Percentiles rank a stretch among this genome's conserved stretches.
These are phyloP conservation scores for Kregervanrija fluxuum DNA, from an alignment of 805 yeast genomes.

Conservation along the genomic window DNA sequence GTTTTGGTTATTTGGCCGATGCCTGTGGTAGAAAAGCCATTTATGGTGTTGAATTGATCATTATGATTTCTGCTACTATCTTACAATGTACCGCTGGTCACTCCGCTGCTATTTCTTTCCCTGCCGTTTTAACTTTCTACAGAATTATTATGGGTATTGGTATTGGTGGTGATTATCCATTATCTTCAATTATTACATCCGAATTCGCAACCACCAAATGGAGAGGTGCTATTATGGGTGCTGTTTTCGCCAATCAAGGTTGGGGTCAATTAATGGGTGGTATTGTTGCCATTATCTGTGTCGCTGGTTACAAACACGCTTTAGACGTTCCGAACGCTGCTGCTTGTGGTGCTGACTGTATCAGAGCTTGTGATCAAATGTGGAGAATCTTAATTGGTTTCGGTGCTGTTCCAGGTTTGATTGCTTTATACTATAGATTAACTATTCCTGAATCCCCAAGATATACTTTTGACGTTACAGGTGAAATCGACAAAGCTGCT, in stretches of 20 bases:
- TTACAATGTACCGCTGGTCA: conserved; percentile 69
- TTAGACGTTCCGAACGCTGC: conserved; percentile 48
- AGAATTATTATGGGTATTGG: conserved; percentile 92
- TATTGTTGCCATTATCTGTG: conserved; percentile 69
- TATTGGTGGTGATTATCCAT: conserved; percentile 96
- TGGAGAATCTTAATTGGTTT: conserved; percentile 90
- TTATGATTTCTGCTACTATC: conserved; percentile 75
- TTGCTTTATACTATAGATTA: conserved; percentile 85
- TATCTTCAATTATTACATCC: conserved; percentile 87
- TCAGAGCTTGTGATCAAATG: conserved; percentile 81
- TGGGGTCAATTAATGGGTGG: conserved; percentile 91
- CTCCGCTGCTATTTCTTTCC: conserved; percentile 65
- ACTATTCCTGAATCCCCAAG: conserved; percentile 95
- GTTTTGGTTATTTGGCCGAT: conserved; percentile 81
- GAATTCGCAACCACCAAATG: conserved; percentile 91
- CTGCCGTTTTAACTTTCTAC: conserved; percentile 66
- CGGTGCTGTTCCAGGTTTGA: conserved; percentile 82
- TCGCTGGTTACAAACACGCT: conserved; percentile 67
- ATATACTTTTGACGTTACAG: conserved; percentile 71
- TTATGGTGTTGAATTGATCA: conserved; percentile 80
- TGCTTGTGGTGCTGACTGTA: conserved; percentile 62
- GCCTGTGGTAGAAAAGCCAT: conserved; percentile 76
- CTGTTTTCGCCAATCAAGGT: conserved; percentile 95
- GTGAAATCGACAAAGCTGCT: conserved; percentile 48
- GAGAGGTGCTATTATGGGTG: conserved; percentile 98